These are phyloP conservation scores for Candida coleopterorum DNA, from an alignment of 805 yeast species.

Conservation along the genomic window DNA sequence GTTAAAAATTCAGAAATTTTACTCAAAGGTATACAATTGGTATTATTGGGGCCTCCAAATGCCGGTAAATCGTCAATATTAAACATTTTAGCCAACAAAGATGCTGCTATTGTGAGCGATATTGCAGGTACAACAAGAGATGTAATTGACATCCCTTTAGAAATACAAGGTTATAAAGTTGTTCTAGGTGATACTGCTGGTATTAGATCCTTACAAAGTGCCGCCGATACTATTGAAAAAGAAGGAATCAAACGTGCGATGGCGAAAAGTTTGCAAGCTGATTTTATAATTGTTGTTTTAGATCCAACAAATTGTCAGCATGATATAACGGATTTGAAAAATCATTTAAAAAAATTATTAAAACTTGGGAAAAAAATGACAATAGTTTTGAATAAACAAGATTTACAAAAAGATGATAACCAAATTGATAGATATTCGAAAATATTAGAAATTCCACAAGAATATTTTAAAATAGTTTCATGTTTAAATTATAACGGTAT, in stretches of 20 bases:
- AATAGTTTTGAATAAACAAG: constrained; percentile 58
- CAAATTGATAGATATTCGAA: constrained; percentile 3
- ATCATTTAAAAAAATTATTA: constrained; percentile 14
- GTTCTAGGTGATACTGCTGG: constrained; percentile 94
- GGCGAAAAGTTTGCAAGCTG: constrained; percentile 52
- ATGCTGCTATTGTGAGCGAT: constrained; percentile 86
- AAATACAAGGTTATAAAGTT: constrained; percentile 79
- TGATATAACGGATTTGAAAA: constrained; percentile 5
- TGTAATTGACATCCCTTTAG: constrained; percentile 72
- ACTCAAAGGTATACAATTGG: constrained; percentile 65
- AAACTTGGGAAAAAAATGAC: constrained; percentile 25
- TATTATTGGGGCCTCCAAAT: constrained; percentile 87
- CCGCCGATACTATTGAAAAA: constrained; percentile 56
- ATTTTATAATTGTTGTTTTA: constrained; percentile 59
- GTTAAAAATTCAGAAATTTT: constrained; percentile 59
- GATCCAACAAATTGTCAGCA: constrained; percentile 47
- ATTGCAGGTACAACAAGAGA: constrained; percentile 96
- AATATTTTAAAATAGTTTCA: constrained; percentile 42
- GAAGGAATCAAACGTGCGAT: constrained; percentile 83
- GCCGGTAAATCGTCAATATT: constrained; percentile 92
- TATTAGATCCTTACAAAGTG: constrained; percentile 45
- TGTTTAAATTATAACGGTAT: constrained; percentile 60
- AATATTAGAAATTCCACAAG: constrained; percentile 12
- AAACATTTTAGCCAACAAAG: constrained; percentile 69
- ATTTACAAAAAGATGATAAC: constrained; percentile 32